Evolutionary conservation across 192 early-diverging fungal species (phyloP).

Genomic region (Geranomyces variabilis): DNA sequence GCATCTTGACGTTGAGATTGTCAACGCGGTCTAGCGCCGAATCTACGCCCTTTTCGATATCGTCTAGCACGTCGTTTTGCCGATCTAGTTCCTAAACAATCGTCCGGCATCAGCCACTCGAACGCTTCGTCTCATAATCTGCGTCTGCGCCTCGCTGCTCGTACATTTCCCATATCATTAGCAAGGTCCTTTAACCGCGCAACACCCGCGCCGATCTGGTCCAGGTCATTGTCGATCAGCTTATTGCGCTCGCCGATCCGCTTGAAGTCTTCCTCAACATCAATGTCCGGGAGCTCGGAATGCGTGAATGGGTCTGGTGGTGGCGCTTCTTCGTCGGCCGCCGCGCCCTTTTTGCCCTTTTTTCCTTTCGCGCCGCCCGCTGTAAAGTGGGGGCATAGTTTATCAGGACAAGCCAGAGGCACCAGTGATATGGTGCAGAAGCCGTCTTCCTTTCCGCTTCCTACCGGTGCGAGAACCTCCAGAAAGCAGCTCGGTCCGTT

Average conservation of each 20-base stretch:
- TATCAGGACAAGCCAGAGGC: too few species aligned
- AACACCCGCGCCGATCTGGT: slow-evolving; percentile 57
- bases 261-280: slow-evolving; percentile 65
- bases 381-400: too few species aligned
- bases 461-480: slow-evolving; percentile 30
- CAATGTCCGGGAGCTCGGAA: slow-evolving; percentile 63
- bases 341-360: slow-evolving; percentile 15
- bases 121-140: too few species aligned
- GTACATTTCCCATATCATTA: slow-evolving; percentile 57
- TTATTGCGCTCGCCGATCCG: slow-evolving; percentile 56
- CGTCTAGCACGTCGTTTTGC: slow-evolving; percentile 60
- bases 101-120: too few species aligned
- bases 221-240: slow-evolving; percentile 59
- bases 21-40: slow-evolving; percentile 60
- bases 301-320: slow-evolving; percentile 50
- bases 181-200: slow-evolving; percentile 58
- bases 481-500: slow-evolving; percentile 50
- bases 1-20: slow-evolving; percentile 61
- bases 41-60: slow-evolving; percentile 60
- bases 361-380: background rate
- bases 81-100: slow-evolving; percentile 56
- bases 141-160: too few species aligned
- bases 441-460: too few species aligned
- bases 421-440: too few species aligned
- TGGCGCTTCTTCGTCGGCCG: slow-evolving; percentile 29